Evolutionary conservation across 148 eudicot species (phyloP).

Genomic region (Rhododendron vialii): DNA sequence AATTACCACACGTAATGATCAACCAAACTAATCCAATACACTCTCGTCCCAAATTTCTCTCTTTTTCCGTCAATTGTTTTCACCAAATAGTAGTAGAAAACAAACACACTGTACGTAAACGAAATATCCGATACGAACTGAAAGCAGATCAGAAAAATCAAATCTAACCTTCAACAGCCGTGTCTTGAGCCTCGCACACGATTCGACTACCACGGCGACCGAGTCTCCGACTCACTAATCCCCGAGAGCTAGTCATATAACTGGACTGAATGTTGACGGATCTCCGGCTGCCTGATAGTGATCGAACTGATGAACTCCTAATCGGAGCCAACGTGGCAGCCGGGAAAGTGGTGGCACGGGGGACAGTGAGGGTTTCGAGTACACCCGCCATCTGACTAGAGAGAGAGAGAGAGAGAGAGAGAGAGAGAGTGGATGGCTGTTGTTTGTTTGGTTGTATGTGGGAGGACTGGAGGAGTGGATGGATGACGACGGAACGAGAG

Average conservation of each 20-base stretch:
- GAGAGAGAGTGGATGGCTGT: conserved; percentile 10
- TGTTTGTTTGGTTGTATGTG: not conserved
- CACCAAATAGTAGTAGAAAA: no score
- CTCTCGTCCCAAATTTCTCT: not conserved
- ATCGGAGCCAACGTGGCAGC: conserved; percentile 33
- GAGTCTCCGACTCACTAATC: conserved; percentile 25
- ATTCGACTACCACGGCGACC: conserved; percentile 39
- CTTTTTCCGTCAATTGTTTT: not conserved
- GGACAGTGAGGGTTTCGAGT: conserved; percentile 51
- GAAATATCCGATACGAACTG: not conserved
- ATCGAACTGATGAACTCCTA: conserved; percentile 19
- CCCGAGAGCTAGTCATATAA: not conserved
- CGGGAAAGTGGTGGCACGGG: conserved; percentile 39
- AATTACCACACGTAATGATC: not conserved
- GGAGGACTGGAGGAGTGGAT: not conserved
- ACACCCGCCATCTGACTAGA: conserved; percentile 44
- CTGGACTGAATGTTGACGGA: conserved; percentile 26
- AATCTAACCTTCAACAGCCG: conserved; percentile 59
- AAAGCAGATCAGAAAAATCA: not conserved
- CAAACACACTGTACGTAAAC: not conserved
- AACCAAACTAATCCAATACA: not conserved
- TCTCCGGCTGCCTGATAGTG: conserved; percentile 17
- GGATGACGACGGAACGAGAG: not conserved
- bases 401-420: conserved; percentile 8
- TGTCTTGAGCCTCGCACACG: conserved; percentile 66